Percentiles rank a stretch among this genome's conserved stretches.
These are phyloP conservation scores for Biscutella auriculata DNA, from an alignment of 441 rosid genomes.

Conservation along the genomic window DNA sequence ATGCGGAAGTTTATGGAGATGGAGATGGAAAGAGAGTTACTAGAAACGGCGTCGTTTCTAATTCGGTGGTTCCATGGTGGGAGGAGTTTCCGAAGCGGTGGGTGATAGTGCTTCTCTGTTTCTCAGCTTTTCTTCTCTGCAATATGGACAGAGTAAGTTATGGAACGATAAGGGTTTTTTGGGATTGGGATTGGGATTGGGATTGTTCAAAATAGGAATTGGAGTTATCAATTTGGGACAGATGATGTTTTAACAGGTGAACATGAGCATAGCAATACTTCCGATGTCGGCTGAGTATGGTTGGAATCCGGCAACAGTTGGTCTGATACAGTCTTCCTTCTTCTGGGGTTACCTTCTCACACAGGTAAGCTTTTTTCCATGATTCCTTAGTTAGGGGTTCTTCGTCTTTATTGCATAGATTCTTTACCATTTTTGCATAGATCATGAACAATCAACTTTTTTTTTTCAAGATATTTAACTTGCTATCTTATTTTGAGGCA, in stretches of 20 bases:
- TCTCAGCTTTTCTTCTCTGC: slow-evolving; percentile 79
- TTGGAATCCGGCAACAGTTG: slow-evolving; percentile 83
- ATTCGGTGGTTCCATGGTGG: slow-evolving; percentile 49
- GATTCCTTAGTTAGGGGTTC: background rate
- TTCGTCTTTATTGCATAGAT: background rate
- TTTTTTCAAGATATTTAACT: too few relatives aligned
- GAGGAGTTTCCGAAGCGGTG: slow-evolving; percentile 80
- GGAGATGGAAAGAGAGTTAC: slow-evolving; percentile 22
- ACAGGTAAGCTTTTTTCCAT: slow-evolving; percentile 32
- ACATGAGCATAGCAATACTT: slow-evolving; percentile 93
- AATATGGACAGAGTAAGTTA: slow-evolving; percentile 82
- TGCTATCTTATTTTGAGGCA: background rate
- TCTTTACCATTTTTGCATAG: background rate
- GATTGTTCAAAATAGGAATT: background rate
- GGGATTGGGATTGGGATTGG: background rate
- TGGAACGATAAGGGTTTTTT: background rate
- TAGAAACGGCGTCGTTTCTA: slow-evolving; percentile 21
- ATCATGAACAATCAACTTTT: too few relatives aligned
- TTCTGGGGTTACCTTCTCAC: slow-evolving; percentile 97
- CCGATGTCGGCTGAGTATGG: slow-evolving; percentile 84
- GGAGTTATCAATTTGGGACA: slow-evolving; percentile 13
- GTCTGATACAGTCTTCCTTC: slow-evolving; percentile 83
- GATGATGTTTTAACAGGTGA: slow-evolving; percentile 48
- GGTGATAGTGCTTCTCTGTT: slow-evolving; percentile 75
- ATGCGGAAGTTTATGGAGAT: slow-evolving; percentile 30